Evolutionary conservation across 2,329 filamentous ascomycete species (phyloP), one percentile per base, ranked within the genome.

Genomic region (Exophiala viscosa): DNA sequence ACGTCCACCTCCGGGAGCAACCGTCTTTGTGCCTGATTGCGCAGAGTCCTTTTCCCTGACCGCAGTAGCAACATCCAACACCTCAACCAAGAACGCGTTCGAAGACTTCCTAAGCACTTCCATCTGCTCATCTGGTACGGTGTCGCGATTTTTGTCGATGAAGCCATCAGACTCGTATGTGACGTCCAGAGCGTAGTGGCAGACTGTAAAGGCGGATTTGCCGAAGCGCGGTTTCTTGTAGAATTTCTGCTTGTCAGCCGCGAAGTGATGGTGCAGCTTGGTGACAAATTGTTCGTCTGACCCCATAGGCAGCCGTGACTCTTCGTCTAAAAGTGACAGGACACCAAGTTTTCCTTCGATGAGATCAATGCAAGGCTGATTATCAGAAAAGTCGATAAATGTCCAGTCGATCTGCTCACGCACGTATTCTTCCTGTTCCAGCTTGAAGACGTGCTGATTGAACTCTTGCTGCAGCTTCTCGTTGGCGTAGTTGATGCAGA

Each of bases 401-500:
- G 88, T 96, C 93, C 93, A 99, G 73, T 97, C 91, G 61, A 99
- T 99, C 74, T 97, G 80, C 73, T 99, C 93, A 50, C 86, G 84
- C 36, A 96, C 81, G 68, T 99, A 99, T 71, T 99, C 93, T 69
- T 99, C 93, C 70, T 99, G 93, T 70, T 99, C 93, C 17, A 99
- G 82, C 72, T 97, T 96, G 82, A 99, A 99, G 33, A 99, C 93
- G 67, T 99, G 93, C 69, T 95, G 90, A 73, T 99, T 99, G 78
- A 99, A 99, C 70, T 97, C 92, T 70, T 99, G 93, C 69, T 99
- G 93, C 49, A 99, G 77, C 74, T 99, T 99, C 73, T 99, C 93
- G 72, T 99, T 99, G 73, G 93, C 93, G 67, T 99, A 99, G 73
- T 99, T 99, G 81, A 99, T 99, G 74, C 93, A 99, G 73, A 99